phyloP scores from a whole-genome alignment of 371 early-diverging fungal species.

The Mortierella polycephala region DNA sequence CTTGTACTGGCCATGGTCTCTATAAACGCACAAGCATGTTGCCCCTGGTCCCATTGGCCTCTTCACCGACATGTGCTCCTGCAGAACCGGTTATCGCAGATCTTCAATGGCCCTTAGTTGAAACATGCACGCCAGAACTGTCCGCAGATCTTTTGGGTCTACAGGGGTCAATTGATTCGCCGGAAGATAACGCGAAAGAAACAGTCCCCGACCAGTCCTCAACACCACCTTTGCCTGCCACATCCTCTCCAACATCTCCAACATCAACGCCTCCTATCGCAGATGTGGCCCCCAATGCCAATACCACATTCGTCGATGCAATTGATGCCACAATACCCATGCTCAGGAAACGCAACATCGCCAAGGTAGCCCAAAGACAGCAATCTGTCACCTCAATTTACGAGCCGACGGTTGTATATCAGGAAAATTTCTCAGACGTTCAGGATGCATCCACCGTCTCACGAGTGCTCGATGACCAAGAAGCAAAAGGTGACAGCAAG shows the following conservation, averaged over 20 bases:
- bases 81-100: neutral
- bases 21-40: constrained; percentile 12
- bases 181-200: no score
- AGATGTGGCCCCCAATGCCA: neutral
- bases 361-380: constrained; percentile 13
- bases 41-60: constrained; percentile 10
- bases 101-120: no score
- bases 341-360: constrained; percentile 39
- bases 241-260: neutral
- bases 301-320: no score
- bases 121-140: no score
- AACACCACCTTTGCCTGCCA: no score
- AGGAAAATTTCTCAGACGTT: neutral
- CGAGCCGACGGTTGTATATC: constrained; percentile 2
- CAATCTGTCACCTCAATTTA: constrained; percentile 1
- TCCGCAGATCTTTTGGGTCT: no score
- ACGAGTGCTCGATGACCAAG: neutral
- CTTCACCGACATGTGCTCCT: neutral
- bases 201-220: neutral
- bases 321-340: constrained; percentile 9
- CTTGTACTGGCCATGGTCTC: constrained; percentile 9
- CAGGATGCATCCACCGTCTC: neutral
- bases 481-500: neutral
- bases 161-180: no score
- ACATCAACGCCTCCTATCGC: neutral